phyloP scores from a whole-genome alignment of 192 early-diverging fungal species.

The Rhizoclosmatium globosum region DNA sequence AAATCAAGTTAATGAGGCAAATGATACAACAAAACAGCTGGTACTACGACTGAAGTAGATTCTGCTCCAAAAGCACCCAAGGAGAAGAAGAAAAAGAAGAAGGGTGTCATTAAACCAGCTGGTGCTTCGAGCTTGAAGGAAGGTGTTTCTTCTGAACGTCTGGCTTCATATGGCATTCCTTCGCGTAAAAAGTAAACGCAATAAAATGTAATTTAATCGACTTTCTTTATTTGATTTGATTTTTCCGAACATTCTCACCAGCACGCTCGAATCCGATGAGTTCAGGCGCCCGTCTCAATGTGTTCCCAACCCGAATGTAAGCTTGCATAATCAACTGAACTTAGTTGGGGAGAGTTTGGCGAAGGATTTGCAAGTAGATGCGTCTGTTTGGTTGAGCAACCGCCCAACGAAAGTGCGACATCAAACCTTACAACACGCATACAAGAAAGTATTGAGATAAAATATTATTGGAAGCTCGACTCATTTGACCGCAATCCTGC shows the following conservation, averaged over 20 bases:
- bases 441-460: no score
- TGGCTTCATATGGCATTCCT: slow-evolving; percentile 47
- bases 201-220: slow-evolving; percentile 11
- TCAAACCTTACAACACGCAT: no score
- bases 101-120: not conserved
- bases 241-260: not conserved
- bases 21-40: not conserved
- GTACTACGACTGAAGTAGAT: not conserved
- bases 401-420: no score
- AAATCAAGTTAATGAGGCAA: not conserved
- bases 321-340: slow-evolving; percentile 11
- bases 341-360: not conserved
- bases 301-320: slow-evolving; percentile 97
- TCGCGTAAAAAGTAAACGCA: slow-evolving; percentile 29
- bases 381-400: not conserved
- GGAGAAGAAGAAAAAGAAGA: slow-evolving; percentile 31
- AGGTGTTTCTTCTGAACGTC: slow-evolving; percentile 35
- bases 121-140: slow-evolving; percentile 21
- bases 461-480: no score
- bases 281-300: slow-evolving; percentile 70
- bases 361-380: not conserved
- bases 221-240: not conserved
- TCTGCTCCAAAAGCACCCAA: slow-evolving; percentile 11
- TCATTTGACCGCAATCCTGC: no score
- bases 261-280: not conserved